phyloP scores from a whole-genome alignment of 2,329 filamentous ascomycete genomes.

The Coniella lustricola region DNA sequence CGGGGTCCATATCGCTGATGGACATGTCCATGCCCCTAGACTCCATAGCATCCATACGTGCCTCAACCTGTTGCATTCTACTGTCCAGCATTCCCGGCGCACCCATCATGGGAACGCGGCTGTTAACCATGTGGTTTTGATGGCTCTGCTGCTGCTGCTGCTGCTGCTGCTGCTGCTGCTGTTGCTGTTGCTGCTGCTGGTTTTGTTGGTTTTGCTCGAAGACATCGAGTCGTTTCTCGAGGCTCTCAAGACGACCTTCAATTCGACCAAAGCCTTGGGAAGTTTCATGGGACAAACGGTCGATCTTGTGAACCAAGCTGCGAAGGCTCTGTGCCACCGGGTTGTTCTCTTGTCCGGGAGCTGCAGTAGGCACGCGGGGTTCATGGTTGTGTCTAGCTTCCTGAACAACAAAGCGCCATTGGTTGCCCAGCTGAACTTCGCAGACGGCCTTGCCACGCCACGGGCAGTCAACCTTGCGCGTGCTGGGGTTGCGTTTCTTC shows the following conservation, averaged over 20 bases:
- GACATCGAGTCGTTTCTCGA: constrained; percentile 44
- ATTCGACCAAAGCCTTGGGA: constrained; percentile 45
- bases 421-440: constrained; percentile 54
- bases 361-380: constrained; percentile 46
- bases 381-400: constrained; percentile 56
- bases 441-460: constrained; percentile 59
- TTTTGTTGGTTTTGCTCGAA: constrained; percentile 35
- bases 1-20: constrained; percentile 33
- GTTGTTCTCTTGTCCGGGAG: constrained; percentile 50
- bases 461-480: constrained; percentile 57
- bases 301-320: constrained; percentile 52
- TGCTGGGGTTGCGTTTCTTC: constrained; percentile 58
- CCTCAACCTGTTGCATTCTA: constrained; percentile 29
- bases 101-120: constrained; percentile 20
- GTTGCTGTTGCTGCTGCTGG: constrained; percentile 16
- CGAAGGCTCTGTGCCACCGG: constrained; percentile 51
- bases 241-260: constrained; percentile 42
- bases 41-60: constrained; percentile 32
- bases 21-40: constrained; percentile 30
- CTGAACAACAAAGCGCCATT: constrained; percentile 58
- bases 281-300: constrained; percentile 51
- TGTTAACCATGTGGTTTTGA: constrained; percentile 17
- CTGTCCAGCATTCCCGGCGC: constrained; percentile 11
- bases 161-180: constrained; percentile 11
- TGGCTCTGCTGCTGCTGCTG: constrained; percentile 17